Evolutionary conservation across 768 basidiomycete species (phyloP), one percentile per base, ranked within the genome.

Genomic region (Lentinula lateritia): DNA sequence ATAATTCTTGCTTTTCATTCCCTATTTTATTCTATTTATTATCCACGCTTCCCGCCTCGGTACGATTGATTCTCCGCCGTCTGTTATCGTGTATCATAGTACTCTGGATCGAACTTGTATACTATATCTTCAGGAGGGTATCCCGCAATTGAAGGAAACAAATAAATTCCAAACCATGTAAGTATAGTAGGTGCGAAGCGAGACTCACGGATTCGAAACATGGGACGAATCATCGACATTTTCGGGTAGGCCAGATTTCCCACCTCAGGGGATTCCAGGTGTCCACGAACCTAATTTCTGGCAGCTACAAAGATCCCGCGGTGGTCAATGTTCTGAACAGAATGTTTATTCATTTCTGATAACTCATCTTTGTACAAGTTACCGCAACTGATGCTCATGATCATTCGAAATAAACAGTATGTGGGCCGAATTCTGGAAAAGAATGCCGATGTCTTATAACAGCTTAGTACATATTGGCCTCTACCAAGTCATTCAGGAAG

Each of bases 231-330:
- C 55, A 56, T 56, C 41, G 28, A 28, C 12, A 56, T 56, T 16
- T 56, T 56, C 55, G 55, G 55, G 39, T 56, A 6, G 32, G 20
- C 18, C 2, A 32, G 32, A 23, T 43, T 43, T 56, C 55, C 16
- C 55, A 56, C 38, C 18, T n/a, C 20, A 55, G 18, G 12, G 6
- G 8, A 35, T 15, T 52, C 13, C 55, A 56, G 39, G 20, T 56
- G 55, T 28, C 41, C 55, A 43, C 38, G 39, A 56, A 56, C 55
- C n/a, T 56, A 23, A n/a, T 55, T 55, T 36, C 12, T 55, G 35
- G 35, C 50, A 52, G 50, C 4, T 52, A 35, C 50, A 52, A 52
- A 52, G 20, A 52, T 52, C 20, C 50, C 50, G 50, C 50, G 32
- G 50, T 16, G 15, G 15, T 36, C 16, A 46, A 15, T 52, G 12